Percentiles rank a stretch among this genome's conserved stretches.
These are phyloP conservation scores for Malassezia slooffiae DNA, from an alignment of 1,284 basidiomycete genomes.

Conservation along the genomic window DNA sequence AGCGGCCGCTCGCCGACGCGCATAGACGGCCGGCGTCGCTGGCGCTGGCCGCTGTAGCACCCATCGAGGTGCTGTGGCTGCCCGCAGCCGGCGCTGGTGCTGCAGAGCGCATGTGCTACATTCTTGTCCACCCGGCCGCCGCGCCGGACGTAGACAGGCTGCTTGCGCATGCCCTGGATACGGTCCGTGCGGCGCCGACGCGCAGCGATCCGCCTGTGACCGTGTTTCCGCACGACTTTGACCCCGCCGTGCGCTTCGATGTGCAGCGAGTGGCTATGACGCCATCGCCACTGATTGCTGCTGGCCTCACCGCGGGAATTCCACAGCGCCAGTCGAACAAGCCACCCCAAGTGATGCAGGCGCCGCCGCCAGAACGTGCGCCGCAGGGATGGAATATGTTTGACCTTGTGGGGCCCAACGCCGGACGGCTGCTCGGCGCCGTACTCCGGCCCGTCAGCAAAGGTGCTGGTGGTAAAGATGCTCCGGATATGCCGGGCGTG, in stretches of 20 bases:
- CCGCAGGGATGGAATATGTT: conserved; percentile 35
- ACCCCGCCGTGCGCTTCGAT: conserved; percentile 4
- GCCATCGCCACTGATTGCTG: conserved; percentile 23
- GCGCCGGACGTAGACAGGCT: conserved; percentile 18
- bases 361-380: no score
- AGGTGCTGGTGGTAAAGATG: no score
- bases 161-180: conserved; percentile 15
- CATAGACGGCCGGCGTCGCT: not conserved
- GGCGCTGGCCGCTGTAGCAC: conserved; percentile 3
- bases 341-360: not conserved
- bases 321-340: not conserved
- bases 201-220: not conserved
- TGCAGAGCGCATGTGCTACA: conserved; percentile 17
- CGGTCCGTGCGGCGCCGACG: conserved; percentile 17
- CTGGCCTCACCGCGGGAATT: conserved; percentile 22
- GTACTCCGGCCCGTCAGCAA: no score
- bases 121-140: conserved; percentile 29
- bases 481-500: no score
- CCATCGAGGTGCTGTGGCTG: conserved; percentile 10
- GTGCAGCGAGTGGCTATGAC: conserved; percentile 20
- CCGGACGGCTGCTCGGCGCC: conserved; percentile 20
- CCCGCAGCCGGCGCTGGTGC: not conserved
- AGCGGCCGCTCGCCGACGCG: not conserved
- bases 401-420: conserved; percentile 28
- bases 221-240: conserved; percentile 7